Evolutionary conservation across 1,284 basidiomycete genomes (phyloP), one percentile per base, ranked within the genome.

Genomic region (Cutaneotrichosporon spelunceum): DNA sequence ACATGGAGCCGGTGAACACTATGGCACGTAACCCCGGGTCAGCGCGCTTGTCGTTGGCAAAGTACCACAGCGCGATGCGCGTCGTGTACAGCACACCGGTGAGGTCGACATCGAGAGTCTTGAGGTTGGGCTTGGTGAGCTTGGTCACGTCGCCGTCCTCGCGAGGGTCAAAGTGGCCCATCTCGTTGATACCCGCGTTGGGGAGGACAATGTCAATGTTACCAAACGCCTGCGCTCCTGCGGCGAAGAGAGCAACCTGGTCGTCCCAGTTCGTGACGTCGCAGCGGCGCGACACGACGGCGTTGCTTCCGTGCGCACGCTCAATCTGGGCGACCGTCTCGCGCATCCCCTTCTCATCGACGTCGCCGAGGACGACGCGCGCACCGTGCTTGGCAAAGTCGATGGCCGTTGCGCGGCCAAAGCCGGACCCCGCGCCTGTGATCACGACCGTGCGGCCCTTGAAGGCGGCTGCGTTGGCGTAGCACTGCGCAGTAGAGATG

Each of bases 391-490:
- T 53, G 11, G 53, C 53, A 36, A 66, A 66, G 53, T 63, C 57
- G 56, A 62, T 24, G 1, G 64, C 64, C 4, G 49, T 57, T 6
- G 58, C 64, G 49, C 64, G 64, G 19, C 64, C 64, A 21, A 66
- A 66, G 21, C 64, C 64, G 5, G 39, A 48, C 2, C 59, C 64
- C 1, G 64, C 64, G 44, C 64, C 64, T 1, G 64, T 66, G 56
- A 66, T 66, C 19, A 66, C 36, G 19, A 56, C 45, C 16, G 60
- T 59, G 49, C 64, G 64, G 7, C 47, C 61, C 16, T 8, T 10
- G 24, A 66, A 53, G 23, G 87, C 85, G 9, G n/a, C 26, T 14
- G 61, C 61, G 49, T 66, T 26, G 24, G 52, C 53, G 45, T 63
- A 66, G 59, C 61, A 64, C 36, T 62, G 33, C 10, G 42, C 23